A percentile compares a stretch with the other conserved stretches of the same genome.
These are phyloP conservation scores for Microcyclospora tardicrescens DNA, from an alignment of 2,329 filamentous ascomycete genomes.

Conservation along the genomic window DNA sequence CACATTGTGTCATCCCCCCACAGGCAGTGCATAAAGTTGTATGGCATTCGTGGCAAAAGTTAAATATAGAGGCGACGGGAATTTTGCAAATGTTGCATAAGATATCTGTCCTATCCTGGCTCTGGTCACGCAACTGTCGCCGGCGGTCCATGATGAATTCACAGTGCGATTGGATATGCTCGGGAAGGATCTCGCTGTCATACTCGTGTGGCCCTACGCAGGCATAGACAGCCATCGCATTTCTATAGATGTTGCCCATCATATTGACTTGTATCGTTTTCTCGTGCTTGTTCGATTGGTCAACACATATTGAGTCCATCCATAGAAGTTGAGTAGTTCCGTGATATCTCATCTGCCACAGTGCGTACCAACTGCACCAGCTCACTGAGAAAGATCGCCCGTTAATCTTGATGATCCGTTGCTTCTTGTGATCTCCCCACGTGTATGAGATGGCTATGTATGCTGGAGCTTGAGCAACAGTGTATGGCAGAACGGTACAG, in stretches of 20 bases:
- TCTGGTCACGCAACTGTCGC: too few species aligned
- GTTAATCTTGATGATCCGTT: background rate
- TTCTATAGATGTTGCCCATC: slow-evolving; percentile 1
- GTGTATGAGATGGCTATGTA: background rate
- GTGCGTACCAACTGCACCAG: background rate
- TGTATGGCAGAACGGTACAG: too few species aligned
- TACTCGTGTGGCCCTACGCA: too few species aligned
- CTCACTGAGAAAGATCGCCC: background rate
- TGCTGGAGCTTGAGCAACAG: too few species aligned
- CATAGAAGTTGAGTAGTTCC: background rate
- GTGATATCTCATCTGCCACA: background rate
- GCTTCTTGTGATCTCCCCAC: background rate
- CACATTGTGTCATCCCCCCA: too few species aligned
- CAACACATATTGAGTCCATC: slow-evolving; percentile 2
- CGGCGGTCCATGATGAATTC: too few species aligned
- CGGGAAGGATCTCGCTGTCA: too few species aligned
- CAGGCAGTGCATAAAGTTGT: too few species aligned
- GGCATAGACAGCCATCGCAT: too few species aligned
- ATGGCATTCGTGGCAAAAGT: background rate
- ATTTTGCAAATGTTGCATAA: too few species aligned
- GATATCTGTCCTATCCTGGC: too few species aligned
- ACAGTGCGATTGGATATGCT: too few species aligned
- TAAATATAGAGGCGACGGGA: background rate
- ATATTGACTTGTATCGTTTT: background rate
- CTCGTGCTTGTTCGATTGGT: slow-evolving; percentile 1